These are phyloP conservation scores for Aurantiochytrium sp. DNA, from an alignment of 108 stramenopile species.

Conservation along the genomic window DNA sequence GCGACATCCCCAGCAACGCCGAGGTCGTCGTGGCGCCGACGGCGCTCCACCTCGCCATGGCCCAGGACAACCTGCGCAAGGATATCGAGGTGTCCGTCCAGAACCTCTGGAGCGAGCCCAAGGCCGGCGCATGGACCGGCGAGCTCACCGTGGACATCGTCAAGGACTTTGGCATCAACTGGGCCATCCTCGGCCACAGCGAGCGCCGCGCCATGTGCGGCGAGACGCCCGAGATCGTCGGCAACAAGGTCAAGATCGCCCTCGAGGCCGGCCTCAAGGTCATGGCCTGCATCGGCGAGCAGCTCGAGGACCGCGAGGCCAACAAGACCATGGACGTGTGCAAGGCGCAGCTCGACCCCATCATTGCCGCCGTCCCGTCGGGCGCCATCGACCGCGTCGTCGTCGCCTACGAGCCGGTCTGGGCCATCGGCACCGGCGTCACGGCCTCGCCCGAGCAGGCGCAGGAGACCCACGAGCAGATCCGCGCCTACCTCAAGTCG, in stretches of 20 bases:
- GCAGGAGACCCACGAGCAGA: slow-evolving; percentile 89
- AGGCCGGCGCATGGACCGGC: slow-evolving; percentile 89
- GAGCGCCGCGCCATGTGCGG: slow-evolving; percentile 89
- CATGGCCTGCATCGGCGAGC: slow-evolving; percentile 97
- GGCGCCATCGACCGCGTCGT: slow-evolving; percentile 70
- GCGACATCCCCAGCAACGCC: slow-evolving; percentile 49
- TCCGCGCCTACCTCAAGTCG: slow-evolving; percentile 80
- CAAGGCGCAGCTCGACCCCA: slow-evolving; percentile 74
- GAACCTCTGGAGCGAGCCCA: slow-evolving; percentile 35
- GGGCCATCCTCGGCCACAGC: slow-evolving; percentile 95
- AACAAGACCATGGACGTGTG: slow-evolving; percentile 82
- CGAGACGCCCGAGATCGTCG: slow-evolving; percentile 83
- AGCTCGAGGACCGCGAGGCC: slow-evolving; percentile 91
- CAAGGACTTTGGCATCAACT: slow-evolving; percentile 86
- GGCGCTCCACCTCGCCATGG: slow-evolving; percentile 31
- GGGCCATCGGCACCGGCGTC: slow-evolving; percentile 96
- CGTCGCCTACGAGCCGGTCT: slow-evolving; percentile 91
- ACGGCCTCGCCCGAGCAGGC: slow-evolving; percentile 99
- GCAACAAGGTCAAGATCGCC: slow-evolving; percentile 89
- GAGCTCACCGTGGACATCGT: slow-evolving; percentile 83
- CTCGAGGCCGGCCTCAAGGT: slow-evolving; percentile 90
- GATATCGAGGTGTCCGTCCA: slow-evolving; percentile 41
- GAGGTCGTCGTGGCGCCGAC: slow-evolving; percentile 60
- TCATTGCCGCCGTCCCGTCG: slow-evolving; percentile 62
- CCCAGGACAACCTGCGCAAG: slow-evolving; percentile 38